A percentile compares a stretch with the other conserved stretches of the same genome.
Evolutionary conservation across 176 grass and related monocot species (phyloP).

Genomic region (Cocos nucifera): DNA sequence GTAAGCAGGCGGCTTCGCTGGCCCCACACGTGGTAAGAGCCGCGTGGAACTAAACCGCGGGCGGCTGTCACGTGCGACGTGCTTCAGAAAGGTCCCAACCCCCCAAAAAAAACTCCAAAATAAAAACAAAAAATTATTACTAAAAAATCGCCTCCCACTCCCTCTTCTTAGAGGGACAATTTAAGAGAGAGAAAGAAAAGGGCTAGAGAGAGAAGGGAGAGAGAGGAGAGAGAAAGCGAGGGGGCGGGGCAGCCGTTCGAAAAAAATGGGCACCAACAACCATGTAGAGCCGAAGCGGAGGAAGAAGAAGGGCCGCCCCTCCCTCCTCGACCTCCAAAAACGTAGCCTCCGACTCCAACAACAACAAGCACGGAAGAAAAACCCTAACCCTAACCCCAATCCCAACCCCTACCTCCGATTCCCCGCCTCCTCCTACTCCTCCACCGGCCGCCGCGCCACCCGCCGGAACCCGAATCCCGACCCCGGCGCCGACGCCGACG

Average conservation of each 20-base stretch:
- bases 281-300: constrained; percentile 19
- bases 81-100: too few species aligned
- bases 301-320: constrained; percentile 95
- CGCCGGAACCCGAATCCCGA: constrained; percentile 35
- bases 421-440: constrained; percentile 10
- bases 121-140: too few species aligned
- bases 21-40: too few species aligned
- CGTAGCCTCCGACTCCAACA: constrained; percentile 49
- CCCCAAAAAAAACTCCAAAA: too few species aligned
- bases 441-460: constrained; percentile 23
- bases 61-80: too few species aligned
- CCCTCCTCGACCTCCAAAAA: constrained; percentile 84
- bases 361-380: constrained; percentile 11
- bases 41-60: too few species aligned
- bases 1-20: too few species aligned
- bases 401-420: constrained; percentile 13
- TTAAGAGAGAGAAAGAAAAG: too few species aligned
- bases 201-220: constrained; percentile 7
- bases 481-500: neutral
- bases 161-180: too few species aligned
- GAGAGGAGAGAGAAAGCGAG: constrained; percentile 5
- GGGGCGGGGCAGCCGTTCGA: neutral
- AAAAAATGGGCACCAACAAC: constrained; percentile 19
- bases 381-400: constrained; percentile 14
- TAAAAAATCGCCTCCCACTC: too few species aligned